Conservation (phyloP, 1,284 basidiomycete species). For the Mycena sp. region DNA sequence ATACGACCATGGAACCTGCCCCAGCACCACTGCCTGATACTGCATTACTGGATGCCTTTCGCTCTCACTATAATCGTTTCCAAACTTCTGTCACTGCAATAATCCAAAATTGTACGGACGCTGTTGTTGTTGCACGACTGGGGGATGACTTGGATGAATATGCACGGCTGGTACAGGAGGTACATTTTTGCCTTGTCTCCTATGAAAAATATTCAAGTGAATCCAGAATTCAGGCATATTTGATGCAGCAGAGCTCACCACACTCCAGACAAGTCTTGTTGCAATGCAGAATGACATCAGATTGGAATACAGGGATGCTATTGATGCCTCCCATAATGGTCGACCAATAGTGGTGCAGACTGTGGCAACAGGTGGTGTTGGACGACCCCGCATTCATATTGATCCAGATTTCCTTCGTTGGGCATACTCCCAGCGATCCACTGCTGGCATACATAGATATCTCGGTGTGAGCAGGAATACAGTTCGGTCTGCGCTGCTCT, state of each 20-base stretch:
- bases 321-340: constrained; percentile 36
- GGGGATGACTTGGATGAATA: no score
- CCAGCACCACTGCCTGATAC: no score
- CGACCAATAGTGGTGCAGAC: constrained; percentile 26
- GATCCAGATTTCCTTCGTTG: constrained; percentile 36
- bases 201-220: no score
- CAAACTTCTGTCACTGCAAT: no score
- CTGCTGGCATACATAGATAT: constrained; percentile 31
- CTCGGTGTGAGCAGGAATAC: constrained; percentile 30
- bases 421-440: constrained; percentile 32
- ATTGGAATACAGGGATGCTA: constrained; percentile 20
- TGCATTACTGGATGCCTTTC: no score
- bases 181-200: no score
- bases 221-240: no score
- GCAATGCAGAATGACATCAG: constrained; percentile 33
- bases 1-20: no score
- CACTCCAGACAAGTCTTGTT: constrained; percentile 22
- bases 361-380: constrained; percentile 30
- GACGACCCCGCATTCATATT: constrained; percentile 35
- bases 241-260: constrained; percentile 18
- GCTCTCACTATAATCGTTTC: no score
- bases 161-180: no score
- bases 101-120: no score
- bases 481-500: constrained; percentile 31
- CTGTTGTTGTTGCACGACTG: no score